Percentiles rank a stretch among this genome's conserved stretches.
Conservation (phyloP, 305 asterid genomes). For the Rubia tinctorum region DNA sequence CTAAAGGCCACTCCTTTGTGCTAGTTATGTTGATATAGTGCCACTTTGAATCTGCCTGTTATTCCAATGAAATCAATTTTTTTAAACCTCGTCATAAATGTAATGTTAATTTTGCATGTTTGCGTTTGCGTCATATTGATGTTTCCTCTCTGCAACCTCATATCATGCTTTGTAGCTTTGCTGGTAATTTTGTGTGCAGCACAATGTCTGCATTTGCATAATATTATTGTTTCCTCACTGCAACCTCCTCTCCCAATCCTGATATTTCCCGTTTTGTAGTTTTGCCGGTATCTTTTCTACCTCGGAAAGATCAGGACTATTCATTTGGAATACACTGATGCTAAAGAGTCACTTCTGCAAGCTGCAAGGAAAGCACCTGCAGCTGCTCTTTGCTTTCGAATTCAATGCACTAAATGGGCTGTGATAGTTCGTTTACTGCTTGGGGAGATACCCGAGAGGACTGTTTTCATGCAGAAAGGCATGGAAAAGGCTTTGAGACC, state of each 20-base stretch:
- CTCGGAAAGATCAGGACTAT: conserved; percentile 96
- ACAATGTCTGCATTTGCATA: too few species aligned
- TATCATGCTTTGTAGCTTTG: conserved; percentile 35
- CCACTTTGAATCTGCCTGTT: background rate
- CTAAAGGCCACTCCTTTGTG: conserved; percentile 6
- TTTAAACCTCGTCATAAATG: too few species aligned
- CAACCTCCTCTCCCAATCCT: background rate
- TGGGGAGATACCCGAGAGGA: conserved; percentile 97
- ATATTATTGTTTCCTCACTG: background rate
- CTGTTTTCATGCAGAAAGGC: conserved; percentile 96
- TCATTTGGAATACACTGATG: conserved; percentile 96
- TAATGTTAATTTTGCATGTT: background rate
- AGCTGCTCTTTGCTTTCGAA: conserved; percentile 90
- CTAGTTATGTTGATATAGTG: background rate
- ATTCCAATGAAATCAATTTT: too few species aligned
- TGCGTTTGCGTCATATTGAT: background rate
- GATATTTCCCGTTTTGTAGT: conserved; percentile 43
- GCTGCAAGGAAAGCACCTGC: conserved; percentile 96
- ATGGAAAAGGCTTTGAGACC: conserved; percentile 94
- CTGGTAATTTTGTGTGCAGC: too few species aligned
- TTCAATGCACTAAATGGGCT: conserved; percentile 93
- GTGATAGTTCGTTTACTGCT: conserved; percentile 85
- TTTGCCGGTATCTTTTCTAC: conserved; percentile 85
- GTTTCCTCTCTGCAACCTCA: background rate
- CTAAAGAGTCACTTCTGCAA: conserved; percentile 97